Evolutionary conservation across 257 asterid genomes (phyloP).

Genomic region (Misopates orontium): DNA sequence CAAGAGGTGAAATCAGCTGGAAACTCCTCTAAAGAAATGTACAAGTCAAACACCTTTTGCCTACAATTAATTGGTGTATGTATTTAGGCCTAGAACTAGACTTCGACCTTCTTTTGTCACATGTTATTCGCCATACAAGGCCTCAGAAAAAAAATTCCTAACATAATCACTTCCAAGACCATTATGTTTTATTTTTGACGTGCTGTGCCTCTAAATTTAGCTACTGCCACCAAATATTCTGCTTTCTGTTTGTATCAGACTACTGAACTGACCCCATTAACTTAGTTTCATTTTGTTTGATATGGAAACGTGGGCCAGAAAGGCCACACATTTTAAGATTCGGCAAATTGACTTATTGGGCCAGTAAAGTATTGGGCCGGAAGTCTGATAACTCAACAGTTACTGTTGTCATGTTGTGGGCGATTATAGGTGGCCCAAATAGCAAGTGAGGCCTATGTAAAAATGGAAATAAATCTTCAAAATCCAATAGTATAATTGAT

Average conservation of each 20-base stretch:
- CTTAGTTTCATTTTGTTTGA: neutral
- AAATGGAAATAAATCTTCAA: no score
- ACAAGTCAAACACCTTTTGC: conserved; percentile 22
- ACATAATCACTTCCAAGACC: conserved; percentile 7
- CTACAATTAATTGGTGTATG: conserved; percentile 17
- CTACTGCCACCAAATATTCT: conserved; percentile 8
- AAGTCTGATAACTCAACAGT: no score
- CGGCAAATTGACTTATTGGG: no score
- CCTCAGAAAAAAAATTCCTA: neutral
- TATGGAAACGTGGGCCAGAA: no score
- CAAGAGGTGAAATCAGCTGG: neutral
- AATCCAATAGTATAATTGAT: no score
- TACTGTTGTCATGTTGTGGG: no score
- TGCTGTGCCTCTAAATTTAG: conserved; percentile 1
- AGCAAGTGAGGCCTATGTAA: no score
- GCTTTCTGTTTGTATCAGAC: conserved; percentile 7
- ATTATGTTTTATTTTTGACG: neutral
- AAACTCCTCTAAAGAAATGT: conserved; percentile 8
- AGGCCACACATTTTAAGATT: no score
- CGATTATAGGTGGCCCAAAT: no score
- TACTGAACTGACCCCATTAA: no score
- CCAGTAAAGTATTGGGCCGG: no score
- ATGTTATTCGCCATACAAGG: neutral
- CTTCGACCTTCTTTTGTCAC: conserved; percentile 18
- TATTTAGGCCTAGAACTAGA: conserved; percentile 15